Evolutionary conservation across 2,329 filamentous ascomycete genomes (phyloP), one percentile per base, ranked within the genome.

Genomic region (Pestalotiopsis sp.): DNA sequence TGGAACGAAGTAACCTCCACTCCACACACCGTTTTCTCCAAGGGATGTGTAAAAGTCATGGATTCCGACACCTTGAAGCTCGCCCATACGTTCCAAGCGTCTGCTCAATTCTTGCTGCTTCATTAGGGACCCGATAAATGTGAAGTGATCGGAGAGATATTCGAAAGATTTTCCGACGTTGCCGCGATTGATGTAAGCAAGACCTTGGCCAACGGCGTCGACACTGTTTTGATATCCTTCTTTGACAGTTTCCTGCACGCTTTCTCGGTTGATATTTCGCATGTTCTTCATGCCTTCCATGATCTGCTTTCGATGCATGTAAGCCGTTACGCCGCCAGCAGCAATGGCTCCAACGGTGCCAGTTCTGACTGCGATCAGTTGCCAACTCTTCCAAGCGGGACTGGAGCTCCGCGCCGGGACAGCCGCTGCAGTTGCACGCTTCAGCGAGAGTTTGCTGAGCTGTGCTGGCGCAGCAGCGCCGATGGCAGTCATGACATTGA

Each of bases 81-180:
- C 79, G 0, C 87, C 86, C 65, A 95, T 82, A 66, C 88, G 84
- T 69, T 89, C 86, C 2, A 97, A 82, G 17, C 94, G 86, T 58
- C 87, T 85, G 67, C 87, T 88, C 70, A 97, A 82, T 74, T 96
- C 92, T 41, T 91, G 89, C 17, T 90, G 89, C 66, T 92, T 91
- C 72, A 94, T 87, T 2, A 97, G 85, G 60, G 92, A 91, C 0
- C 93, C 93, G 1, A 97, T 92, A 75, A 97, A 97, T 45, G 93
- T 93, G 65, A 97, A 88, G 78, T 97, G 94, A 17, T 92, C 92
- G 0, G 91, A 90, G 4, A 95, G 89, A 90, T 93, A 97, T 20
- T 86, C 87, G 72, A 93, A 92, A 1, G 93, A 93, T 67, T 90
- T 86, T 2, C 90, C 90, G 2, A 89, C 86, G 57, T 86, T 88